A percentile compares a stretch with the other conserved stretches of the same genome.
Conservation (phyloP, 164 flowering plant species). For the Stephania cephalantha region DNA sequence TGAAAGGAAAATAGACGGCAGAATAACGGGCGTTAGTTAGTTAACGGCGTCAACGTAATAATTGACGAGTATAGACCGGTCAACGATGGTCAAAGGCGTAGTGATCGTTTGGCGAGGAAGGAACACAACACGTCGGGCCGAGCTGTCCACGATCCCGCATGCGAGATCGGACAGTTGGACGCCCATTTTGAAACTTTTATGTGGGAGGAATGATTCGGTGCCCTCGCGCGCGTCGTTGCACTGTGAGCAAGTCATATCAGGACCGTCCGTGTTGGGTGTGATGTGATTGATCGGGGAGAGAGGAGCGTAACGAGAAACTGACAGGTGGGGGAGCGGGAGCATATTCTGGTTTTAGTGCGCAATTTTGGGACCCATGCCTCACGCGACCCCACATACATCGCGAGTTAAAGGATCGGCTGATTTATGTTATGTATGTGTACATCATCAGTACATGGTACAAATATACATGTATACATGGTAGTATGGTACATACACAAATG, state of each 20-base stretch:
- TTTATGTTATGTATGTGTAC: too few relatives aligned
- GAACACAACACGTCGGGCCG: background rate
- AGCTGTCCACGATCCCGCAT: background rate
- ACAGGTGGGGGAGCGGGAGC: background rate
- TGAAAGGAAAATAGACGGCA: too few relatives aligned
- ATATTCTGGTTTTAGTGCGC: background rate
- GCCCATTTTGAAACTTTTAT: background rate
- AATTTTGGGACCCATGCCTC: background rate
- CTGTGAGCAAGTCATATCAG: background rate
- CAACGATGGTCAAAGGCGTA: background rate
- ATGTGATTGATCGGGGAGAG: background rate
- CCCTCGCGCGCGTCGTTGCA: background rate
- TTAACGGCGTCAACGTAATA: background rate
- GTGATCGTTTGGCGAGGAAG: background rate
- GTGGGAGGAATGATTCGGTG: background rate
- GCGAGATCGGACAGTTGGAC: background rate
- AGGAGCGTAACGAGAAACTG: background rate
- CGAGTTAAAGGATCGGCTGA: too few relatives aligned
- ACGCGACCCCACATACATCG: background rate
- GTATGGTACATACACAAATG: too few relatives aligned
- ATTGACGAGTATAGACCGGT: background rate
- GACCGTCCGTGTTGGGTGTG: background rate
- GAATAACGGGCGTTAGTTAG: too few relatives aligned
- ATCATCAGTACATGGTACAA: too few relatives aligned
- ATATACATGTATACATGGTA: too few relatives aligned